Evolutionary conservation across 1,284 basidiomycete genomes (phyloP).

Genomic region (Boletus holoroseus): DNA sequence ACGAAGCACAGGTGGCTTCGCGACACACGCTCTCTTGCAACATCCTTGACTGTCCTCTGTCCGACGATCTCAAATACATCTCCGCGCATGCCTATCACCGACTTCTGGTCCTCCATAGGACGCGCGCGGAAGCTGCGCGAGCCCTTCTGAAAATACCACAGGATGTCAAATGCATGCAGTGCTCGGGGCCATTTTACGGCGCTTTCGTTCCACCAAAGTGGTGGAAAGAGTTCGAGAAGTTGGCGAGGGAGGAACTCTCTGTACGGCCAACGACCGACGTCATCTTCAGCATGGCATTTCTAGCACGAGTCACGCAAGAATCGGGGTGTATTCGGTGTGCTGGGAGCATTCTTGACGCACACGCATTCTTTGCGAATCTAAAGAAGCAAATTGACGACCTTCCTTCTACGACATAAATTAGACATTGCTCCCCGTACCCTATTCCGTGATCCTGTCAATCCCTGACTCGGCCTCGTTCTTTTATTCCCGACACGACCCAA

Average conservation of each 20-base stretch:
- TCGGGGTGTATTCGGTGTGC: conserved; percentile 55
- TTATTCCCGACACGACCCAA: neutral
- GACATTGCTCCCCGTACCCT: neutral
- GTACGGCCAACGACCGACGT: conserved; percentile 52
- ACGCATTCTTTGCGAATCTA: conserved; percentile 49
- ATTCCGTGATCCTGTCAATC: neutral
- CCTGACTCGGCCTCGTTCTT: neutral
- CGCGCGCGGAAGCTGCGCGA: conserved; percentile 45
- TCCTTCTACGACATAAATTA: conserved; percentile 47
- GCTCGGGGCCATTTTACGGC: conserved; percentile 49
- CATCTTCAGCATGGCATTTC: conserved; percentile 56
- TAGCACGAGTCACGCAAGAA: conserved; percentile 47
- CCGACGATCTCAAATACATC: conserved; percentile 61
- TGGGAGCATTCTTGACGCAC: conserved; percentile 56
- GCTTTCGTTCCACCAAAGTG: conserved; percentile 53
- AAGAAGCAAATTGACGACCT: conserved; percentile 56
- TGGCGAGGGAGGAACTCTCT: conserved; percentile 52
- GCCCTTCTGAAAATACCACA: conserved; percentile 43
- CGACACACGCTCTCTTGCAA: conserved; percentile 49
- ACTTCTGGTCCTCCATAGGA: conserved; percentile 55
- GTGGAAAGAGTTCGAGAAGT: conserved; percentile 57
- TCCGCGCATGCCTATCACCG: conserved; percentile 60
- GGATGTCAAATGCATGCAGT: conserved; percentile 60
- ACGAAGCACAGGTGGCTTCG: conserved; percentile 51
- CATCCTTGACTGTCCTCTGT: conserved; percentile 49